Percentiles rank a stretch among this genome's conserved stretches.
Evolutionary conservation across 352 stramenopile species (phyloP).

Genomic region (Globisporangium megalacanthum): DNA sequence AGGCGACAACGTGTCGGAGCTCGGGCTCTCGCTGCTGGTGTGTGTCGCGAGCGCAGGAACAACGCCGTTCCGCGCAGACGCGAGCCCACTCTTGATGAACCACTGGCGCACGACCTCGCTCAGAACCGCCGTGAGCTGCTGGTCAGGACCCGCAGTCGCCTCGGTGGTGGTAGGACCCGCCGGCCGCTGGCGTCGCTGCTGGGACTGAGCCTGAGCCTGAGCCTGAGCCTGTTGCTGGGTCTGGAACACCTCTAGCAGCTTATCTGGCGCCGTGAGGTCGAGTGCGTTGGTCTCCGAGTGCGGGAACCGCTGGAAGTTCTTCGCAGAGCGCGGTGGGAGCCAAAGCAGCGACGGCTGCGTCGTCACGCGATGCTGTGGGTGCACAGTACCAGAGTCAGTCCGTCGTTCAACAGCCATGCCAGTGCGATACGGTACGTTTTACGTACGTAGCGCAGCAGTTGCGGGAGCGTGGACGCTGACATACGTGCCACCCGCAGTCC

Average conservation of each 20-base stretch:
- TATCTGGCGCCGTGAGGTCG: conserved; percentile 27
- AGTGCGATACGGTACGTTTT: no score
- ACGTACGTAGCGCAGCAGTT: no score
- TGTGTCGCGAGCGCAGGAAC: not conserved
- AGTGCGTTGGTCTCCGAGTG: conserved; percentile 53
- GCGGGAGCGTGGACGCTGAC: no score
- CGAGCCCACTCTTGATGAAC: conserved; percentile 6
- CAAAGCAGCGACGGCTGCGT: conserved; percentile 47
- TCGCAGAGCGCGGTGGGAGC: conserved; percentile 33
- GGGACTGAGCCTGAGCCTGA: not conserved
- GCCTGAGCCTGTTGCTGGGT: not conserved
- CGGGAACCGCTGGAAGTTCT: conserved; percentile 49
- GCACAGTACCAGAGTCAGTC: not conserved
- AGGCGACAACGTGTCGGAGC: conserved; percentile 10
- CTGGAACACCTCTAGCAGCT: conserved; percentile 1
- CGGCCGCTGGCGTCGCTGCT: not conserved
- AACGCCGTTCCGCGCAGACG: not conserved
- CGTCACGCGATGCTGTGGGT: conserved; percentile 35
- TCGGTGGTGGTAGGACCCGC: no score
- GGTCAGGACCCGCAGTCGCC: not conserved
- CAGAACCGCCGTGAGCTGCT: conserved; percentile 14
- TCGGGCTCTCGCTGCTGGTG: conserved; percentile 1
- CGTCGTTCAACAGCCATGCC: not conserved
- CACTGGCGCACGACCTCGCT: conserved; percentile 29
- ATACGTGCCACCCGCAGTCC: no score